Percentiles rank a stretch among this genome's conserved stretches.
Evolutionary conservation across 2,329 filamentous ascomycete genomes (phyloP).

Genomic region (Cladophialophora psammophila): DNA sequence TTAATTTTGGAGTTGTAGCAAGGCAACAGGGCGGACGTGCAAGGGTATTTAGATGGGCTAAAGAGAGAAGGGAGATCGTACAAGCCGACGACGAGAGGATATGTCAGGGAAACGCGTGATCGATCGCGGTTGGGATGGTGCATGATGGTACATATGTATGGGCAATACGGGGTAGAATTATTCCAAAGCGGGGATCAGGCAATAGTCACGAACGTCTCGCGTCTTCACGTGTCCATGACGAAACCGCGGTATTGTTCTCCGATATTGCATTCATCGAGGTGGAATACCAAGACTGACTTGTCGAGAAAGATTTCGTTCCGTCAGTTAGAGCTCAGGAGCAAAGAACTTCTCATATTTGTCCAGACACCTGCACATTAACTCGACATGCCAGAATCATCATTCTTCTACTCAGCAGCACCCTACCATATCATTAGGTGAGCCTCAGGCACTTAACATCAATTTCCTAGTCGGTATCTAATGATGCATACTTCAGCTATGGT

Average conservation of each 20-base stretch:
- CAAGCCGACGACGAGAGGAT: neutral
- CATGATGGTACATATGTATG: neutral
- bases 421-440: constrained; percentile 78
- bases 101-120: neutral
- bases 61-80: neutral
- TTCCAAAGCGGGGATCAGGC: constrained; percentile 2
- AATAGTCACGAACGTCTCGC: constrained; percentile 20
- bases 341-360: neutral
- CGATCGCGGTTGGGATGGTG: neutral
- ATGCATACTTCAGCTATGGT: constrained; percentile 70
- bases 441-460: neutral
- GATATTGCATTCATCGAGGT: neutral
- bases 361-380: neutral
- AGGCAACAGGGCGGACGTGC: neutral
- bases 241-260: neutral
- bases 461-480: neutral
- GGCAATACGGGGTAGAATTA: neutral
- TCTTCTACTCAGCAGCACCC: constrained; percentile 70
- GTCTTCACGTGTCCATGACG: constrained; percentile 20
- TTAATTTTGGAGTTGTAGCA: neutral
- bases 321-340: neutral
- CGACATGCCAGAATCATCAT: constrained; percentile 52
- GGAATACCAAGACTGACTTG: neutral
- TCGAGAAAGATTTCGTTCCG: neutral
- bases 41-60: neutral